phyloP scores from a whole-genome alignment of 1,284 basidiomycete species.

The Irpex lacteus region DNA sequence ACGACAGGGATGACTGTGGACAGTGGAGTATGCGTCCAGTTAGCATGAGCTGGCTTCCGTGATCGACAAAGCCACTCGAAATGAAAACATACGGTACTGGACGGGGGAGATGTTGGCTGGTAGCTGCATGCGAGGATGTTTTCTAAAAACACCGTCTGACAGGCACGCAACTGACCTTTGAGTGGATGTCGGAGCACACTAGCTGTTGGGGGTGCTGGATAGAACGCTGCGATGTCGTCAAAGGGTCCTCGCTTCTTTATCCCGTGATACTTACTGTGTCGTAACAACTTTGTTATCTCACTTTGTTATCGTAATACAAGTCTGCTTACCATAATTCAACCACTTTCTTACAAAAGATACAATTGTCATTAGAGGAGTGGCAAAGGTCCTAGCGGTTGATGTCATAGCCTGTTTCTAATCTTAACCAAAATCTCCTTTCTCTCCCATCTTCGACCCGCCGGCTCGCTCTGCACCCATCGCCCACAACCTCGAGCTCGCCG shows the following conservation, averaged over 20 bases:
- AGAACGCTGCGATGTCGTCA: background rate
- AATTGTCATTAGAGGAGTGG: conserved; percentile 4
- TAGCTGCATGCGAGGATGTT: conserved; percentile 14
- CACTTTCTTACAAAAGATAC: background rate
- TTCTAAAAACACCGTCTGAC: conserved; percentile 8
- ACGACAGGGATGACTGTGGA: conserved; percentile 25
- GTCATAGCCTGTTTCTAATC: conserved; percentile 17
- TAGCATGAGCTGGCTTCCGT: conserved; percentile 10
- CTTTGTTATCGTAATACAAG: background rate
- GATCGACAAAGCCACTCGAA: background rate
- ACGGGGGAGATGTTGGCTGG: conserved; percentile 20
- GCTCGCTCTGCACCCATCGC: conserved; percentile 9
- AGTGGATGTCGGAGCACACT: conserved; percentile 8
- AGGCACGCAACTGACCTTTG: conserved; percentile 11
- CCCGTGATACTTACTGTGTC: background rate
- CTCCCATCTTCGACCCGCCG: conserved; percentile 12
- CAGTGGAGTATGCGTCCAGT: conserved; percentile 2
- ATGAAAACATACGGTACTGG: conserved; percentile 22
- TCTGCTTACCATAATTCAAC: background rate
- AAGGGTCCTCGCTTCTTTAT: background rate
- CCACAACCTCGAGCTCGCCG: background rate
- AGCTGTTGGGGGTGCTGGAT: background rate
- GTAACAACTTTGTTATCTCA: background rate
- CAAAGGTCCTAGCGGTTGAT: conserved; percentile 11
- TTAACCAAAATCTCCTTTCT: conserved; percentile 15